A percentile compares a stretch with the other conserved stretches of the same genome.
These are phyloP conservation scores for Rhodosporidiobolus sp. DNA, from an alignment of 768 basidiomycete species.

Conservation along the genomic window DNA sequence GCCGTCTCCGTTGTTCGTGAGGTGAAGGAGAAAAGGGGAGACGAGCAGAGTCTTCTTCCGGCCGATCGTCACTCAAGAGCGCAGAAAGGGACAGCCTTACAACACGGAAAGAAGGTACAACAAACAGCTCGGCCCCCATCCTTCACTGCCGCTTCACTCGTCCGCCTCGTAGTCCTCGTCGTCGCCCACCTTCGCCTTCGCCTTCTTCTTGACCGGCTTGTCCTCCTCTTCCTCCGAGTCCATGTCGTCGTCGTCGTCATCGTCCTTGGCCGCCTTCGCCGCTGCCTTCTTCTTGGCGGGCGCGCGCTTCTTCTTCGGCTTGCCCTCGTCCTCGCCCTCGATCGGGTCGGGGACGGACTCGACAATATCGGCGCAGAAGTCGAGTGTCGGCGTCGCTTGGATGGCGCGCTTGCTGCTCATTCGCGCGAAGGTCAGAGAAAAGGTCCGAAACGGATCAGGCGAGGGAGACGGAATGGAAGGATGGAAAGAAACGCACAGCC, in stretches of 20 bases:
- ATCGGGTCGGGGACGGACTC: slow-evolving; percentile 81
- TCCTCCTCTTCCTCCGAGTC: neutral
- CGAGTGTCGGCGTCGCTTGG: slow-evolving; percentile 78
- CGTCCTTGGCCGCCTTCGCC: slow-evolving; percentile 25
- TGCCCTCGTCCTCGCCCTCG: slow-evolving; percentile 49
- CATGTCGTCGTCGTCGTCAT: slow-evolving; percentile 1
- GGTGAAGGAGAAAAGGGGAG: no score
- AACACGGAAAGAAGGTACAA: neutral
- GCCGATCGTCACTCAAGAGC: neutral
- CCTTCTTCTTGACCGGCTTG: neutral
- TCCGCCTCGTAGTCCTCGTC: slow-evolving; percentile 12
- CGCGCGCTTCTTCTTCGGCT: slow-evolving; percentile 23
- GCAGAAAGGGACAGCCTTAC: neutral
- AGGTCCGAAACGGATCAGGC: slow-evolving; percentile 11
- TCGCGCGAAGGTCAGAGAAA: neutral
- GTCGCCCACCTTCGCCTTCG: neutral
- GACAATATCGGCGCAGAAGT: slow-evolving; percentile 91
- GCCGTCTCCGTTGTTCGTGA: no score
- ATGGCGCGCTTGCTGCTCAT: slow-evolving; percentile 79
- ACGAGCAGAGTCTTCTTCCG: neutral
- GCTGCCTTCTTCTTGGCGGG: slow-evolving; percentile 28
- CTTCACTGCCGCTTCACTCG: neutral
- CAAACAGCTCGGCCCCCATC: neutral
- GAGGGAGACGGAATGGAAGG: neutral
- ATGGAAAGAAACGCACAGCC: slow-evolving; percentile 63